Evolutionary conservation across 768 basidiomycete genomes (phyloP), one percentile per base, ranked within the genome.

Genomic region (Myochromella boudieri): DNA sequence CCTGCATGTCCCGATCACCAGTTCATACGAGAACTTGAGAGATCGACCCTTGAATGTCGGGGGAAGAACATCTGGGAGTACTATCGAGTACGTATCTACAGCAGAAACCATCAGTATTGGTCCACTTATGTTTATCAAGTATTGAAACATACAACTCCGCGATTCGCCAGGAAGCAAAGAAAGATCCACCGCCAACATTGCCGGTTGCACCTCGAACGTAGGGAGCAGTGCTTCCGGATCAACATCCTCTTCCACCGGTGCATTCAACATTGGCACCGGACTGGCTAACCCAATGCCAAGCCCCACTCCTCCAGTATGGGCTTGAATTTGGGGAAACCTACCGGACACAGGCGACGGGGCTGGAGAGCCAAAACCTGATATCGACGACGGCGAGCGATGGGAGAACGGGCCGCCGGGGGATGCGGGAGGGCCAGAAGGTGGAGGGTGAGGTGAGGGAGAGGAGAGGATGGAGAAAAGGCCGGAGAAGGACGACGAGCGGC

Each of bases 161-260:
- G 81, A 86, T 64, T 95, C 87, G 3, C 94, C 93, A n/a, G 92
- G 91, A 3, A 68, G 74, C 14, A 99, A 72, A 4, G 72, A 67
- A 24, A 97, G 61, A 65, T 98, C 97, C 0, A 99, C 91, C 0
- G 88, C 93, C 8, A 98, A 71, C 80, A 98, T 87, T 25, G 87
- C 80, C 8, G 90, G 87, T 47, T 87, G 86, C 0, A 87, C 82
- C 51, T 94, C 86, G 20, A 95, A 84, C 1, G 91, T 93, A 0
- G 95, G 94, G 14, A 98, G 63, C 0, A 84, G 85, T 3, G 65
- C 63, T 26, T 86, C 85, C 0, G 80, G 77, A 47, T 82, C 79
- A n/a, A 82, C 60, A 4, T 77, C 74, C 21, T 78, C 80, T 1
- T 70, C 68, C 4, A 45, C 53, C 6, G 44, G 48, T 2, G 20